Percentiles rank a stretch among this genome's conserved stretches.
Conservation (phyloP, 2,329 filamentous ascomycete genomes). For the Diplodia sapinea region DNA sequence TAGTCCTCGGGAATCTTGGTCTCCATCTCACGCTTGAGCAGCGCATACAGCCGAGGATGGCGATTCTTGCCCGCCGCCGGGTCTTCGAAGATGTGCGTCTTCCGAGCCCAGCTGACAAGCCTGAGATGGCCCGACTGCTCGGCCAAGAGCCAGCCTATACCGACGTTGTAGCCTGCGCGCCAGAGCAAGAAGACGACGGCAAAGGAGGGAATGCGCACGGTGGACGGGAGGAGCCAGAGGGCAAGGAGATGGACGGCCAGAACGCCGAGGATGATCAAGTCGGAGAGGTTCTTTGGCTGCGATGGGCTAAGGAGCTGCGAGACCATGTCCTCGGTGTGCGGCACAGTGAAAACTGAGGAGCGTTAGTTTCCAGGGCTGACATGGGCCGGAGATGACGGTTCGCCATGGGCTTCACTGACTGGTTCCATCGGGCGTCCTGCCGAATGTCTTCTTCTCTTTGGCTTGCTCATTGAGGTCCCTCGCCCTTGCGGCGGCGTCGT, state of each 20-base stretch:
- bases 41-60: slow-evolving; percentile 77
- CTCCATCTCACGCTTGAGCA: slow-evolving; percentile 89
- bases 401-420: slow-evolving; percentile 62
- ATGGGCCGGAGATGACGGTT: neutral
- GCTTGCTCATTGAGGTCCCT: slow-evolving; percentile 58
- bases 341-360: slow-evolving; percentile 86
- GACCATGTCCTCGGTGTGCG: slow-evolving; percentile 98
- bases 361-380: slow-evolving; percentile 5
- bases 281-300: slow-evolving; percentile 93
- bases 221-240: slow-evolving; percentile 73
- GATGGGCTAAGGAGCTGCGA: slow-evolving; percentile 93
- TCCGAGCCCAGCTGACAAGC: slow-evolving; percentile 85
- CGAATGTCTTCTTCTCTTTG: slow-evolving; percentile 79
- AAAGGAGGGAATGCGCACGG: slow-evolving; percentile 76
- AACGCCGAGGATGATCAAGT: slow-evolving; percentile 78
- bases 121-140: slow-evolving; percentile 88
- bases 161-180: slow-evolving; percentile 89
- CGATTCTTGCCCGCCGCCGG: slow-evolving; percentile 82
- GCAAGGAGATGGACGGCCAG: slow-evolving; percentile 75
- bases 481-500: slow-evolving; percentile 45
- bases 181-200: slow-evolving; percentile 88
- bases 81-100: slow-evolving; percentile 83
- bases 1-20: slow-evolving; percentile 95
- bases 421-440: slow-evolving; percentile 86
- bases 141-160: slow-evolving; percentile 87